Percentiles rank a stretch among this genome's conserved stretches.
Evolutionary conservation across 1,284 basidiomycete species (phyloP).

Genomic region (Cutaneotrichosporon mucoides): DNA sequence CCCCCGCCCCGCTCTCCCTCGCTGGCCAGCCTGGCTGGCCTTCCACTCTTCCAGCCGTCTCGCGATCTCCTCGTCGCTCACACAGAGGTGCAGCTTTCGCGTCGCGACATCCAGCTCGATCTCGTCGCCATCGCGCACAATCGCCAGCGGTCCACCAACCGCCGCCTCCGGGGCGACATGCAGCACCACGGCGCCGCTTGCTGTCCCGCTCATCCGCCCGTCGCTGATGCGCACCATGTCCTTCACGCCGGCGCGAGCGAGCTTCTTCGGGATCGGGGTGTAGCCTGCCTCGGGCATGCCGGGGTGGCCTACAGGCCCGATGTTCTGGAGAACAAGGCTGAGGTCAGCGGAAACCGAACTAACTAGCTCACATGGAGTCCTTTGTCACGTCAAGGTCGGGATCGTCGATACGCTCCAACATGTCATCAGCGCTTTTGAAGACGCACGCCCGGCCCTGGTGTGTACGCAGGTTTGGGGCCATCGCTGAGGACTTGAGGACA

Average conservation of each 20-base stretch:
- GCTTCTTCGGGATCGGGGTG: constrained; percentile 44
- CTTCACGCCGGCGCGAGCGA: constrained; percentile 39
- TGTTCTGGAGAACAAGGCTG: constrained; percentile 42
- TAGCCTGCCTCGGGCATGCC: constrained; percentile 49
- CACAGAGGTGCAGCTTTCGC: constrained; percentile 23
- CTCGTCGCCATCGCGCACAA: constrained; percentile 41
- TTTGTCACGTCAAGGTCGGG: constrained; percentile 31
- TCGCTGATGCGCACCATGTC: constrained; percentile 47
- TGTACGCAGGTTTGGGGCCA: constrained; percentile 23
- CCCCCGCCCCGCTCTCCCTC: neutral
- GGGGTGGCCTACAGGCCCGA: constrained; percentile 42
- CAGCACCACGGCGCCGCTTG: constrained; percentile 43
- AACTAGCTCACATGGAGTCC: constrained; percentile 25
- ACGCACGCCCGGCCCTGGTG: constrained; percentile 39
- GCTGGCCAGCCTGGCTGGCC: neutral
- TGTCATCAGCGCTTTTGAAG: constrained; percentile 34
- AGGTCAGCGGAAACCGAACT: no score
- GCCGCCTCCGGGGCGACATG: constrained; percentile 47
- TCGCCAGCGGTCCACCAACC: constrained; percentile 42
- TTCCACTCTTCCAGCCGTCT: constrained; percentile 25
- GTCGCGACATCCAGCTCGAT: constrained; percentile 38
- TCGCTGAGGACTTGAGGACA: constrained; percentile 43
- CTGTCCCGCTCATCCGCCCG: constrained; percentile 47
- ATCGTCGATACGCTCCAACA: constrained; percentile 39
- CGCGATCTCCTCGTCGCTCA: constrained; percentile 28